Percentiles rank a stretch among this genome's conserved stretches.
These are phyloP conservation scores for Rhizoclosmatium globosum DNA, from an alignment of 192 early-diverging fungal genomes.

Conservation along the genomic window DNA sequence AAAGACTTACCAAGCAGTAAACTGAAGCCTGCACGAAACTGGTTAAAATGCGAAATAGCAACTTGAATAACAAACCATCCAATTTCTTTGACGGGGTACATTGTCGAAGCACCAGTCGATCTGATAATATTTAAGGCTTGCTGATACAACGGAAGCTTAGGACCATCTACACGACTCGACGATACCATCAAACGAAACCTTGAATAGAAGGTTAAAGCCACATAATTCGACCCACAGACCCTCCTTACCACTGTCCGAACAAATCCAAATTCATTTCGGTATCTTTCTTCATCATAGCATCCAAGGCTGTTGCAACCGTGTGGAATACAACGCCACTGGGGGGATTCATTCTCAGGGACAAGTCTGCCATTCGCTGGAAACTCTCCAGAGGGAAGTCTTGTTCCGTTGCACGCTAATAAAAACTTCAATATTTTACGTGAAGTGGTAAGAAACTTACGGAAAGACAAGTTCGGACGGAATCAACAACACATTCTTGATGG, in stretches of 20 bases:
- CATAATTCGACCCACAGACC: background rate
- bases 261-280: slow-evolving; percentile 11
- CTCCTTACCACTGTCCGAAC: slow-evolving; percentile 25
- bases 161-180: slow-evolving; percentile 4
- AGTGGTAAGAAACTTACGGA: background rate
- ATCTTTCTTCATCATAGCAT: slow-evolving; percentile 33
- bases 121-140: slow-evolving; percentile 28
- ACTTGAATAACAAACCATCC: slow-evolving; percentile 8
- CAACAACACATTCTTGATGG: slow-evolving; percentile 7
- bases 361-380: slow-evolving; percentile 33
- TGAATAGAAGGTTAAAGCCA: background rate
- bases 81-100: slow-evolving; percentile 21
- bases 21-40: slow-evolving; percentile 4
- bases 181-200: slow-evolving; percentile 38
- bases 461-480: slow-evolving; percentile 1
- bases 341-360: slow-evolving; percentile 22
- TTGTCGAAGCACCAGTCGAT: background rate
- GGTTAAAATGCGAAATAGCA: background rate
- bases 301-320: slow-evolving; percentile 24
- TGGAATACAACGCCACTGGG: slow-evolving; percentile 30
- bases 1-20: slow-evolving; percentile 24
- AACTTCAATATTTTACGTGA: background rate
- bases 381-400: slow-evolving; percentile 29
- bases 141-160: slow-evolving; percentile 16
- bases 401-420: background rate